These are phyloP conservation scores for Exsudoporus floridanus DNA, from an alignment of 1,284 basidiomycete genomes.

Conservation along the genomic window DNA sequence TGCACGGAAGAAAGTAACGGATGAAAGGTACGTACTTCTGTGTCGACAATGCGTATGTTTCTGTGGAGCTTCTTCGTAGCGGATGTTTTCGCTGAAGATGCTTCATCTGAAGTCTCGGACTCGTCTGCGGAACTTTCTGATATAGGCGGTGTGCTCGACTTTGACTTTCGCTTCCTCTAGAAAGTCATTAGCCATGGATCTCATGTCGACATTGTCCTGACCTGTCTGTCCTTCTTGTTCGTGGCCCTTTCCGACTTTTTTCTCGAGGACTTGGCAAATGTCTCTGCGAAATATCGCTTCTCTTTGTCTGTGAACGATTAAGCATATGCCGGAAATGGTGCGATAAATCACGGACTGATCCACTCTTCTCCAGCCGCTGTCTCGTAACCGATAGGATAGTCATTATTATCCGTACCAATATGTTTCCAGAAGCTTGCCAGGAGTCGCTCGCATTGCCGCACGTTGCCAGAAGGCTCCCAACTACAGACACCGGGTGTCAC, in stretches of 20 bases:
- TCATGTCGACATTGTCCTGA: not conserved
- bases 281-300: conserved; percentile 44
- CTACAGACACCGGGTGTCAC: conserved; percentile 35
- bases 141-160: conserved; percentile 6
- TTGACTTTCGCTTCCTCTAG: conserved; percentile 20
- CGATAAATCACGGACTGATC: conserved; percentile 45
- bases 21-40: conserved; percentile 17
- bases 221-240: conserved; percentile 13
- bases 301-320: conserved; percentile 36
- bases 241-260: conserved; percentile 25
- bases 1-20: not conserved
- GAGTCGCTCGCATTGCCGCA: conserved; percentile 52
- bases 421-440: conserved; percentile 62
- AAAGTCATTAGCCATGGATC: conserved; percentile 2
- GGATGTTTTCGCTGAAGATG: not conserved
- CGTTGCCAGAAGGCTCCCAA: conserved; percentile 65
- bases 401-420: conserved; percentile 54
- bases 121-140: conserved; percentile 12
- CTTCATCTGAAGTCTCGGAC: conserved; percentile 9
- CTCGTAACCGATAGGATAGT: conserved; percentile 48
- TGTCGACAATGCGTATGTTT: conserved; percentile 5
- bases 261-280: conserved; percentile 37
- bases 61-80: conserved; percentile 4
- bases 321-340: not conserved
- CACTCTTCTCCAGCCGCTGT: conserved; percentile 44